Base-by-base conservation (phyloP, 305 asterid species). In the Withania somnifera region DNA sequence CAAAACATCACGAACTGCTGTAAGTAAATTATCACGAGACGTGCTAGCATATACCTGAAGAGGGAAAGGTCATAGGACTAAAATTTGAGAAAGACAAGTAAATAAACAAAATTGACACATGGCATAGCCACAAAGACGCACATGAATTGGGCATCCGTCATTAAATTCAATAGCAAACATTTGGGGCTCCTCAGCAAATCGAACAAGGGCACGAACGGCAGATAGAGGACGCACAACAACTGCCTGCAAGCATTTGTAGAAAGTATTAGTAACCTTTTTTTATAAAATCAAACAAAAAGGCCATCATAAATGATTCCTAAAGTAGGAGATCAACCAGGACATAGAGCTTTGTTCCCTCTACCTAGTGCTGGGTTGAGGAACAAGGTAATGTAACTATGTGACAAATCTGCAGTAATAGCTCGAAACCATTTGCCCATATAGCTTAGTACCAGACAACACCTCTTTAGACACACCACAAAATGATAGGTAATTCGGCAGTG, bases 171-270 rank as follows among this genome's bases (percentile, higher is more conserved):
- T 87, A 84, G 98, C 99, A 84, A 97, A 97, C 99, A 94, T 92
- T 90, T 97, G 99, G 81, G 99, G 99, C 94, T 97, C 99, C 94
- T 97, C 99, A 69, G 98, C 93, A 89, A 93, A 94, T 79, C 98
- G 95, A 88, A 97, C 99, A 86, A 97, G 99, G 84, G 97, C 97
- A 87, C 95, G 88, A 83, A 97, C 95, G 42, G 98, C 84, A 82
- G 99, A 93, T 87, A 97, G 87, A 81, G 99, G 98, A 30, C 97
- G 97, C 82, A 93, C 98, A 61, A 90, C 90, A 83, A 94, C 97
- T 88, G 98, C 98, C 99, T 97, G 93, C 91, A 86, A 75, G 78
- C 81, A 82, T 83, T 66, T 13, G 22, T 51, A 26, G 84, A 87
- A 86, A 45, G 85, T 61, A 69, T 82, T 63, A 28, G 81, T 28